These are phyloP conservation scores for Aspergillus cavernicola DNA, from an alignment of 495 filamentous ascomycete species.

Conservation along the genomic window DNA sequence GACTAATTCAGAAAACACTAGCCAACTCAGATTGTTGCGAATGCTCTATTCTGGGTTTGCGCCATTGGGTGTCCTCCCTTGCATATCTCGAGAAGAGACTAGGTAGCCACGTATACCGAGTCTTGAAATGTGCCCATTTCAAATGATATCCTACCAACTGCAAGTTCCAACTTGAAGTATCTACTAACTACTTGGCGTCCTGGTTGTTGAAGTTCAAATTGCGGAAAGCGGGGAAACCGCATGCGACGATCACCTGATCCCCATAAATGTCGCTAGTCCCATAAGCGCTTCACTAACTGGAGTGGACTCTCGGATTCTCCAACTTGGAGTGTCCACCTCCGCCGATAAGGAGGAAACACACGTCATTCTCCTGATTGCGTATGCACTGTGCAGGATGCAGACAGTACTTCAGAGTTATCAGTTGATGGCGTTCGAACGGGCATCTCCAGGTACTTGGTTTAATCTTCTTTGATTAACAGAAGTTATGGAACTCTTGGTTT, in stretches of 20 bases:
- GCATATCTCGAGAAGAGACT: background rate
- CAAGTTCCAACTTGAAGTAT: too few relatives aligned
- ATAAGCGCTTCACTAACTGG: constrained; percentile 9
- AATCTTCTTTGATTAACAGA: too few relatives aligned
- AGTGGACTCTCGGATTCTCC: constrained; percentile 1
- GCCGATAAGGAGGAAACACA: constrained; percentile 17
- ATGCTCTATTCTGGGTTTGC: background rate
- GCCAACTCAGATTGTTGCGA: too few relatives aligned
- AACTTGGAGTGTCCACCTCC: constrained; percentile 7
- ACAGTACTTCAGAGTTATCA: too few relatives aligned
- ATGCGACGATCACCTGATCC: constrained; percentile 31
- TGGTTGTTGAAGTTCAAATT: too few relatives aligned
- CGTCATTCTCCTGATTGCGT: constrained; percentile 14
- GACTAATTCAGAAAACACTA: background rate
- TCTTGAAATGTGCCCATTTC: background rate
- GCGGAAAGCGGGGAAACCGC: constrained; percentile 10
- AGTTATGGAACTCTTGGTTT: too few relatives aligned
- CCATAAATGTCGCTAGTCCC: constrained; percentile 1
- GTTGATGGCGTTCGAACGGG: too few relatives aligned
- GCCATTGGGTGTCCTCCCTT: background rate
- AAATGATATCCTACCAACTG: too few relatives aligned
- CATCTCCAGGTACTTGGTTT: too few relatives aligned
- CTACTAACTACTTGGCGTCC: too few relatives aligned
- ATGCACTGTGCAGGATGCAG: too few relatives aligned
- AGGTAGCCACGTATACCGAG: background rate